phyloP scores from a whole-genome alignment of 768 basidiomycete genomes.

The Tylopilus plumbeoviolaceoides region DNA sequence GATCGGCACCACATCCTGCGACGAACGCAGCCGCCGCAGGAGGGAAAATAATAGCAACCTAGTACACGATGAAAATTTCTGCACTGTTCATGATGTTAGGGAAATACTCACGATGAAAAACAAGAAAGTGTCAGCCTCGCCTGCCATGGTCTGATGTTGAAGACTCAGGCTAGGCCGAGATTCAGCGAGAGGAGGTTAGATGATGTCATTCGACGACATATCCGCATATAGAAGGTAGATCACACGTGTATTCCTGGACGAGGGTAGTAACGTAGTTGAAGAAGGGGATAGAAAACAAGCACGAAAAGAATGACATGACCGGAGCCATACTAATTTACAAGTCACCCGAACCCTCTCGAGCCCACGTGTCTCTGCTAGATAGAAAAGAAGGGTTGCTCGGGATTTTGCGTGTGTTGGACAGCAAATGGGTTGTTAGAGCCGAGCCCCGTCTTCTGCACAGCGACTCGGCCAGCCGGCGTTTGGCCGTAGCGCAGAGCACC shows the following conservation, averaged over 20 bases:
- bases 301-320: constrained; percentile 11
- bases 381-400: constrained; percentile 79
- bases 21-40: constrained; percentile 73
- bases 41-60: constrained; percentile 77
- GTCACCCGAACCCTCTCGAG: background rate
- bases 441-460: constrained; percentile 45
- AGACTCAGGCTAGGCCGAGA: too few relatives aligned
- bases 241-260: background rate
- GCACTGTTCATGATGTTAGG: background rate
- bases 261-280: background rate
- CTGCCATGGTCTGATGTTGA: constrained; percentile 14
- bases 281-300: constrained; percentile 11
- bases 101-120: constrained; percentile 10
- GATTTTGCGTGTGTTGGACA: constrained; percentile 38
- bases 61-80: background rate
- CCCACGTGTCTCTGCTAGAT: constrained; percentile 39
- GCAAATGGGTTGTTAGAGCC: constrained; percentile 64
- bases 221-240: constrained; percentile 19
- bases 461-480: constrained; percentile 48
- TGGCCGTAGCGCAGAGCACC: constrained; percentile 73
- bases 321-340: constrained; percentile 8
- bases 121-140: constrained; percentile 3
- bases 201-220: constrained; percentile 22
- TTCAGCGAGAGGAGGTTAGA: background rate
- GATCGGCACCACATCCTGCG: constrained; percentile 77